Conservation (phyloP, 495 filamentous ascomycete genomes). For the Penicillium robsamsonii region DNA sequence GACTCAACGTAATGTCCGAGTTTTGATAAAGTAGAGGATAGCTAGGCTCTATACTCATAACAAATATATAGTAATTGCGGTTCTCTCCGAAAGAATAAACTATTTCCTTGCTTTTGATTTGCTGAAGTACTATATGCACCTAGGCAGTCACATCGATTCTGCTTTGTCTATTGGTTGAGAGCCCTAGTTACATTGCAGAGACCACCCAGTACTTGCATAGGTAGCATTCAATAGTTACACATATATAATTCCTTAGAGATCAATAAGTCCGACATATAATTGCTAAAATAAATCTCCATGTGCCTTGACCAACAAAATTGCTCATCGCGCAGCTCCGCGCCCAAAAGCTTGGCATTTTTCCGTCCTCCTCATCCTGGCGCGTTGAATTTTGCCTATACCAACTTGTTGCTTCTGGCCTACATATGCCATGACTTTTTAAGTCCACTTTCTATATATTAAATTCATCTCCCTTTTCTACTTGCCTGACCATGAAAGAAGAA, state of each 20-base stretch:
- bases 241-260: background rate
- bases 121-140: background rate
- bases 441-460: background rate
- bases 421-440: background rate
- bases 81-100: background rate
- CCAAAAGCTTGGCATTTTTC: slow-evolving; percentile 12
- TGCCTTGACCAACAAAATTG: background rate
- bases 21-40: too few species aligned
- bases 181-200: slow-evolving; percentile 2
- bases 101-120: background rate
- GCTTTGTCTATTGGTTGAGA: background rate
- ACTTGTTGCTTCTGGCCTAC: background rate
- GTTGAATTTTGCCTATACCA: background rate
- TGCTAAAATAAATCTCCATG: background rate
- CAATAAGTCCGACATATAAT: background rate
- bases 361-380: slow-evolving; percentile 5
- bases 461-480: background rate
- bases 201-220: background rate
- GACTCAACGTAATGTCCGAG: background rate
- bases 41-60: background rate
- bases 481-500: slow-evolving; percentile 27
- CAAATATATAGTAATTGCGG: background rate
- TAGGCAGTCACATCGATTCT: slow-evolving; percentile 1
- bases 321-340: slow-evolving; percentile 6
- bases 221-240: slow-evolving; percentile 4